These are phyloP conservation scores for Aspergillus sp. DNA, from an alignment of 2,329 filamentous ascomycete genomes.

Conservation along the genomic window DNA sequence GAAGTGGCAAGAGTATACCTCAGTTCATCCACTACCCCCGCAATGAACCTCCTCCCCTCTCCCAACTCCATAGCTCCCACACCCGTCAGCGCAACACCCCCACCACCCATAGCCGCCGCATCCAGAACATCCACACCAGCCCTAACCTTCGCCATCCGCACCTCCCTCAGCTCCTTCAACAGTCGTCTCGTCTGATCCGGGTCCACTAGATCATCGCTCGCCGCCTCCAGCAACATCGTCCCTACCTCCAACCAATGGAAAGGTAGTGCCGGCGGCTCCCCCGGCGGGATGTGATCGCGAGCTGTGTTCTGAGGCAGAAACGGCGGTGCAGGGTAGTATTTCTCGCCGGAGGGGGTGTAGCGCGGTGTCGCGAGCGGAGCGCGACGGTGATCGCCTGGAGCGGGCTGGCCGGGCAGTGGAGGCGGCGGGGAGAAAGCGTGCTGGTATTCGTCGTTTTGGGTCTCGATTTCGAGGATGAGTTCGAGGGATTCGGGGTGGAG, in stretches of 20 bases:
- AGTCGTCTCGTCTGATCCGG: slow-evolving; percentile 73
- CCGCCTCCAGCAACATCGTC: slow-evolving; percentile 82
- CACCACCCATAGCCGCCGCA: slow-evolving; percentile 50
- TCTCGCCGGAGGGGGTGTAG: slow-evolving; percentile 42
- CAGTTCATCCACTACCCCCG: slow-evolving; percentile 83
- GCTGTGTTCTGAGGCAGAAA: slow-evolving; percentile 77
- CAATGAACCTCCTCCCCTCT: slow-evolving; percentile 80
- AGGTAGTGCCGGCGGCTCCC: slow-evolving; percentile 58
- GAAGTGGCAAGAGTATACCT: slow-evolving; percentile 43
- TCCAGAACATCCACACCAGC: slow-evolving; percentile 72
- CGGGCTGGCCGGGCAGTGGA: slow-evolving; percentile 56
- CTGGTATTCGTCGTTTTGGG: slow-evolving; percentile 60
- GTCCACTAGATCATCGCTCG: slow-evolving; percentile 76
- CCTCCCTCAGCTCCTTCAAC: slow-evolving; percentile 80
- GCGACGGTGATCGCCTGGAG: slow-evolving; percentile 26
- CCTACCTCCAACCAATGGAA: slow-evolving; percentile 95
- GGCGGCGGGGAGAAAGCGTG: slow-evolving; percentile 77
- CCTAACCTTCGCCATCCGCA: slow-evolving; percentile 84
- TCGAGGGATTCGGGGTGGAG: slow-evolving; percentile 74
- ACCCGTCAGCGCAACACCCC: slow-evolving; percentile 73
- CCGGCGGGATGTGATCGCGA: slow-evolving; percentile 57
- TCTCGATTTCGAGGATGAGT: slow-evolving; percentile 79
- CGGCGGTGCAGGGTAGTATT: slow-evolving; percentile 62
- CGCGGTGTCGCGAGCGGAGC: slow-evolving; percentile 28
- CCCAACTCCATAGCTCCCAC: slow-evolving; percentile 92